Evolutionary conservation across 345 rosid genomes (phyloP), one percentile per base, ranked within the genome.

Genomic region (Citrus maxima): DNA sequence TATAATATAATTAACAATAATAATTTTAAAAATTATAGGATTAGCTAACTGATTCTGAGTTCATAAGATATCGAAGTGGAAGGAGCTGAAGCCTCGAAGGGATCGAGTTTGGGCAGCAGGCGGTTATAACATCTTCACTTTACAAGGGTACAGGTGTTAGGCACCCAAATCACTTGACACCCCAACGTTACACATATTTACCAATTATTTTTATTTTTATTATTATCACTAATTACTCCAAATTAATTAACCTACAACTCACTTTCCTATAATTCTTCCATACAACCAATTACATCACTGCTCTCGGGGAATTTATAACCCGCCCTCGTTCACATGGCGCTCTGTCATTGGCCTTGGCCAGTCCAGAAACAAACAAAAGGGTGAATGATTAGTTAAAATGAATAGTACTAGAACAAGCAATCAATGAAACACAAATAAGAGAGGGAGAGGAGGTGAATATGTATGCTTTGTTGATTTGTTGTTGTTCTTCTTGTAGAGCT

Each of bases 71-170:
- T 25, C 22, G 63, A 35, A 56, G 49, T 9, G 22, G 21, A 21
- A 63, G 46, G 19, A 28, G 69, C 5, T 9, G 21, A 51, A 58
- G 46, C 69, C 3, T 9, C 10, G 7, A 58, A 60, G 63, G 68
- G 18, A 60, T 49, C 27, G 66, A 68, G 75, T 21, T 21, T 78
- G 62, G 25, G 61, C 77, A 72, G 37, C 73, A 58, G 62, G 76
- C 74, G 63, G 87, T 84, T 84, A 77, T 70, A 76, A 81, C 82
- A 79, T 79, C 84, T 78, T 78, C 85, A 79, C 69, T 49, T 77
- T 85, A 59, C 30, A 67, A 77, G 81, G 81, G 78, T 55, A 74
- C 70, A 78, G 77, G 82, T 82, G 83, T 82, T 70, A 60, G 87
- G 80, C 80, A 77, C 40, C 42, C 30, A 70, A 58, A 4, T 25